Evolutionary conservation across 1,284 basidiomycete species (phyloP), one percentile per base, ranked within the genome.

Genomic region (Cryptococcus wingfieldii): DNA sequence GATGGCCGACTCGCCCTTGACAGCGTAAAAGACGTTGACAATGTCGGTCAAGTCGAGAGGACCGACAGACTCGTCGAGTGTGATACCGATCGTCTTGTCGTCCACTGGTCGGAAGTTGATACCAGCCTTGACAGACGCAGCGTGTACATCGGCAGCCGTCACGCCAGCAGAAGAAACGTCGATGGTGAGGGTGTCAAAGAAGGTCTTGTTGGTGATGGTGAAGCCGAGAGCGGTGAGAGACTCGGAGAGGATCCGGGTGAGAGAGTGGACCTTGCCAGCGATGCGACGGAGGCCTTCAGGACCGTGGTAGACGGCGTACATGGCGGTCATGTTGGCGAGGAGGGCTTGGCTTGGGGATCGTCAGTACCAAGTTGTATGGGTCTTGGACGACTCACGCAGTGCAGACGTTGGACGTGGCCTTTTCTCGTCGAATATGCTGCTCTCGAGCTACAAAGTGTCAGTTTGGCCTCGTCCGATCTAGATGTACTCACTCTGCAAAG

Each of bases 261-360:
- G 85, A n/a, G 85, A 83, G 76, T 98, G 92, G 23, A 96, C 89
- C 78, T 90, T 92, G 72, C 84, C 81, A 34, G 93, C 94, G 63
- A 98, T 98, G 53, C 84, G 84, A 62, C 82, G 81, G 31, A 98
- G 82, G 55, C 94, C 94, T 44, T 82, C 82, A 1, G 96, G 90
- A 19, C 95, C 95, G 71, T 98, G 96, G 77, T 96, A 98, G 46
- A 98, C 86, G 7, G 95, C 90, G 72, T 94, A 96, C 92, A 96
- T 95, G 42, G 92, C 90, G 14, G 93, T 89, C 87, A 95, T 94
- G 77, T 97, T 97, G 49, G 93, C 93, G 38, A 97, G 86, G 18
- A 97, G 83, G 0, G 91, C 93, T 77, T 97, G 92, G 66, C 86
- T 87, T 34, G n/a, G 37, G 18, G 45, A 14, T 1, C 16, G 38